Conservation (phyloP, 2,329 filamentous ascomycete genomes). For the Passalora sequoiae region DNA sequence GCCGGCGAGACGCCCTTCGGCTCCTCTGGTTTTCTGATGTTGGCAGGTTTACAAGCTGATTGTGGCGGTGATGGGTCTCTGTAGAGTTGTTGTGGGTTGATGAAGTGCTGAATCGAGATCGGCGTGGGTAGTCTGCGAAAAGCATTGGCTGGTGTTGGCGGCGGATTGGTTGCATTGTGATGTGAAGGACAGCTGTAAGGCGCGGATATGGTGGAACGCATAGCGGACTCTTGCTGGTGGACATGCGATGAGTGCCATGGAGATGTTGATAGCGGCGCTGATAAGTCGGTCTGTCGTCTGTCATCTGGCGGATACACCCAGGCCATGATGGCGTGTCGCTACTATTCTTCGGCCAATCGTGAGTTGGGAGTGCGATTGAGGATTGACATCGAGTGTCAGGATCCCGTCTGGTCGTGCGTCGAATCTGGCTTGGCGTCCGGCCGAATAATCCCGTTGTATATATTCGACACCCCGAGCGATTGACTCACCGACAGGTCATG, state of each 20-base stretch:
- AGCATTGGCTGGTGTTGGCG: not conserved
- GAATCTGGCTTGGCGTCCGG: no score
- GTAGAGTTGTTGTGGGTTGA: not conserved
- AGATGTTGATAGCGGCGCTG: not conserved
- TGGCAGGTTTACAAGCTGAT: not conserved
- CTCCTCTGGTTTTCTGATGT: not conserved
- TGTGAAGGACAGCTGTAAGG: not conserved
- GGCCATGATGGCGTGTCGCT: not conserved
- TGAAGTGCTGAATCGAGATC: not conserved
- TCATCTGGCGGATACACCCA: not conserved
- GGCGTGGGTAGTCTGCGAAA: not conserved
- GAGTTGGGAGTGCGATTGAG: no score
- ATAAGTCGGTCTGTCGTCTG: not conserved
- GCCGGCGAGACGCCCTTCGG: not conserved
- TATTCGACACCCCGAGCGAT: no score
- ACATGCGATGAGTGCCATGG: constrained; percentile 5
- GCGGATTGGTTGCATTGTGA: not conserved
- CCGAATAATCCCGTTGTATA: no score
- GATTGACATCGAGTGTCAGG: no score
- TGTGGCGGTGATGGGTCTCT: not conserved
- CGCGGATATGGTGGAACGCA: constrained; percentile 5
- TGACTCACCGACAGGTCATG: no score
- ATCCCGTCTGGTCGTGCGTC: no score
- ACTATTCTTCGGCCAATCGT: no score
- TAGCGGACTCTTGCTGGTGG: not conserved